Evolutionary conservation across 2,329 filamentous ascomycete genomes (phyloP), one percentile per base, ranked within the genome.

Genomic region (Diatrype stigma): DNA sequence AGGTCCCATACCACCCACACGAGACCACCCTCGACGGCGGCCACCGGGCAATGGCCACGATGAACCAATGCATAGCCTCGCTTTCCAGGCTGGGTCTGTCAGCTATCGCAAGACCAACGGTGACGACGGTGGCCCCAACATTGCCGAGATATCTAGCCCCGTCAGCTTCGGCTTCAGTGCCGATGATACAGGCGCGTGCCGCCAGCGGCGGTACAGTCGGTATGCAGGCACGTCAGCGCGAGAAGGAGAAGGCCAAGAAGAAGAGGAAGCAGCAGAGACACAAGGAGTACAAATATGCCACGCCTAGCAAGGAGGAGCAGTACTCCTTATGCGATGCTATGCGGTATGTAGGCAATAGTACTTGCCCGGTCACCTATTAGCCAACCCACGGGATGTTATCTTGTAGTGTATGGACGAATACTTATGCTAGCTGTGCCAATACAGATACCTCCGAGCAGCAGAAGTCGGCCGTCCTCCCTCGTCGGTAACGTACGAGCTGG

Each of bases 261-360:
- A 84, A 79, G 70, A 75, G 78, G 61, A 71, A 77, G 48, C 80
- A 82, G 64, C 90, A 89, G 71, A 77, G 80, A 11, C 82, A 81
- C 55, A 82, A 81, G 56, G 80, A 83, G 30, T 91, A 84, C 67
- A 79, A 84, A 57, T 76, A 79, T 52, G 78, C 79, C 56, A 76
- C 84, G 56, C 69, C 93, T 56, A 80, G 80, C 55, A 75, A 83
- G 57, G 80, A 84, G 42, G 78, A 90, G 34, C 86, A 89, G 63
- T 96, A 87, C 65, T 82, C 90, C 1, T 78, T 99, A 30, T 87
- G 90, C 59, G 94, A 99, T 75, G 95, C 94, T 16, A 94, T 99
- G 84, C 84, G 92, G 90, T 90, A 73, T 28, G 22, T 37, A 6
- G 6, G 6, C 6, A 12, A 37, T 16, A 37, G 12, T 23, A 23